phyloP scores from a whole-genome alignment of 768 basidiomycete genomes.

The Rhodocollybia butyracea region DNA sequence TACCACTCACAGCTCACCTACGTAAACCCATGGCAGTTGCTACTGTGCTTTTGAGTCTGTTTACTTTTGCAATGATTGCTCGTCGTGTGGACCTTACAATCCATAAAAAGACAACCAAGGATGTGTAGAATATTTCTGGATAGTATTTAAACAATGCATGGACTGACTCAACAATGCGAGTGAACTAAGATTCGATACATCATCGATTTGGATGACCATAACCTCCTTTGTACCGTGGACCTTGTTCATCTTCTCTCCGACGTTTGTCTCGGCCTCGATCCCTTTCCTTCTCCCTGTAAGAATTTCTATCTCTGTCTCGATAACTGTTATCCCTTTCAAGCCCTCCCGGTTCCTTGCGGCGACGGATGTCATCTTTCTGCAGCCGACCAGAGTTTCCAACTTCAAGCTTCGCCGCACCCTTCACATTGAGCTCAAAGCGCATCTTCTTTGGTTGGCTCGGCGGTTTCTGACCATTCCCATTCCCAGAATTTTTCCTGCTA shows the following conservation, averaged over 20 bases:
- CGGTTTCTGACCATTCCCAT: not conserved
- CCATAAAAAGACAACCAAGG: conserved; percentile 32
- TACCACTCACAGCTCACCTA: conserved; percentile 75
- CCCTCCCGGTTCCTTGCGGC: conserved; percentile 14
- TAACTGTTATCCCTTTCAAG: conserved; percentile 15
- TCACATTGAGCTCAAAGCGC: conserved; percentile 15
- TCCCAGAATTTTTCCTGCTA: not conserved
- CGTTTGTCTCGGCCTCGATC: conserved; percentile 20
- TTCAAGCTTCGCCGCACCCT: not conserved
- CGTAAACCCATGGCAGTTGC: conserved; percentile 84
- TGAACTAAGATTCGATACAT: not conserved
- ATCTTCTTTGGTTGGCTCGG: conserved; percentile 25
- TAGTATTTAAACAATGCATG: not conserved
- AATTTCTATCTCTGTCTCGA: conserved; percentile 6
- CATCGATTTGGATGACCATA: conserved; percentile 22
- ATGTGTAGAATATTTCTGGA: conserved; percentile 23
- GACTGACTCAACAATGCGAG: not conserved
- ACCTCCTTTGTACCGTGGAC: conserved; percentile 23
- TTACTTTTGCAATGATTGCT: conserved; percentile 44
- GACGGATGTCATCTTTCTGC: not conserved
- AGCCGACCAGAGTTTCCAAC: not conserved
- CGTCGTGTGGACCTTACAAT: conserved; percentile 48
- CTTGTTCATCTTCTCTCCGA: conserved; percentile 16
- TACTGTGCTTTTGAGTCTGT: conserved; percentile 64
- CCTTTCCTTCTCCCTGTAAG: conserved; percentile 11